Evolutionary conservation across 2,329 filamentous ascomycete species (phyloP).

Genomic region (Fusarium zealandicum): DNA sequence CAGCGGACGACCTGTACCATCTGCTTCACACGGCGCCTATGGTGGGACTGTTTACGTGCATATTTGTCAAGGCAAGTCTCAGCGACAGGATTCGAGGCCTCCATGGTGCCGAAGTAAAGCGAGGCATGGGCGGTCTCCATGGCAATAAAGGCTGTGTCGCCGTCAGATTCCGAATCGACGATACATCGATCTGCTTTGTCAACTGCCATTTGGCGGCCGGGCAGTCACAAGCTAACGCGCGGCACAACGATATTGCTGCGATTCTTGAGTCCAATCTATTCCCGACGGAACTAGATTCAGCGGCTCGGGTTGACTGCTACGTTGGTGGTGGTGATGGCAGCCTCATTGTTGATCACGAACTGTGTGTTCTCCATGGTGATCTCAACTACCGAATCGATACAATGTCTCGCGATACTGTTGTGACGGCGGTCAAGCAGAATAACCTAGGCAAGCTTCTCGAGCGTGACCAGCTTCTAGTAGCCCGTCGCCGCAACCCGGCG

Average conservation of each 20-base stretch:
- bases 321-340: slow-evolving; percentile 92
- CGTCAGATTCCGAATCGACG: slow-evolving; percentile 90
- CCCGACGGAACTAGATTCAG: slow-evolving; percentile 73
- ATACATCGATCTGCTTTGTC: slow-evolving; percentile 93
- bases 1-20: slow-evolving; percentile 77
- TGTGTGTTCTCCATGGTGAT: slow-evolving; percentile 96
- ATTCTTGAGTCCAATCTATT: slow-evolving; percentile 84
- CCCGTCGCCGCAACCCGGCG: slow-evolving; percentile 84
- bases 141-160: slow-evolving; percentile 96
- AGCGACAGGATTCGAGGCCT: slow-evolving; percentile 79
- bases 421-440: slow-evolving; percentile 80
- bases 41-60: slow-evolving; percentile 93
- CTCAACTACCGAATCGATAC: slow-evolving; percentile 98
- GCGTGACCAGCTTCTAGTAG: slow-evolving; percentile 90
- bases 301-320: slow-evolving; percentile 76
- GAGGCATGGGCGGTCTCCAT: slow-evolving; percentile 92
- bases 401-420: slow-evolving; percentile 92
- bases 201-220: slow-evolving; percentile 97
- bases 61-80: slow-evolving; percentile 87
- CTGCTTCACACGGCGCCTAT: slow-evolving; percentile 86
- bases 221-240: slow-evolving; percentile 86
- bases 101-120: slow-evolving; percentile 84
- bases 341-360: slow-evolving; percentile 95
- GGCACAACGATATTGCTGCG: slow-evolving; percentile 89
- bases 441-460: slow-evolving; percentile 89